phyloP scores from a whole-genome alignment of 2,329 filamentous ascomycete species.

The Sporothrix phasma region DNA sequence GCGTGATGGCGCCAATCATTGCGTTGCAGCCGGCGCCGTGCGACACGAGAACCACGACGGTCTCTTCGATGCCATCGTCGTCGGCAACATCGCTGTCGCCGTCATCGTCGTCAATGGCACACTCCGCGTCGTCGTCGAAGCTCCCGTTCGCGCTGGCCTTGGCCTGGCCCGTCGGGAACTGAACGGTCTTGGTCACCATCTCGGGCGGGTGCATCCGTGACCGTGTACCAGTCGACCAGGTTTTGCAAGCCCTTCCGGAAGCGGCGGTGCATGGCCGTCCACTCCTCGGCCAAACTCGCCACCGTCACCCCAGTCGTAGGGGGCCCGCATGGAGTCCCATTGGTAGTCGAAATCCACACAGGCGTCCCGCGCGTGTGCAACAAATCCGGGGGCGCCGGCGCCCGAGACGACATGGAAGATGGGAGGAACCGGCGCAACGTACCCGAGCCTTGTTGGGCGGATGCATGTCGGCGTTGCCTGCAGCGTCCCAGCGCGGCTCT shows the following conservation, averaged over 20 bases:
- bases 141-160: not conserved
- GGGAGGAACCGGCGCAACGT: conserved; percentile 68
- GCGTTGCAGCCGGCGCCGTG: conserved; percentile 96
- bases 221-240: conserved; percentile 75
- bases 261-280: conserved; percentile 87
- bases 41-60: conserved; percentile 79
- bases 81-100: conserved; percentile 16
- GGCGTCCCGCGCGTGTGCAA: conserved; percentile 79
- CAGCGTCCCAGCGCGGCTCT: not conserved
- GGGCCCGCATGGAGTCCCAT: conserved; percentile 82
- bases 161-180: conserved; percentile 13
- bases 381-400: conserved; percentile 76
- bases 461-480: not conserved
- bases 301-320: conserved; percentile 76
- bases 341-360: conserved; percentile 84
- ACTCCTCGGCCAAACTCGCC: conserved; percentile 87
- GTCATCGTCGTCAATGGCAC: conserved; percentile 20
- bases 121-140: conserved; percentile 26
- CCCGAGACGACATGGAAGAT: conserved; percentile 71
- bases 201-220: conserved; percentile 39
- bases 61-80: conserved; percentile 54
- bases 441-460: conserved; percentile 33
- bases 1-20: conserved; percentile 80
- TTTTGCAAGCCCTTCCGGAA: conserved; percentile 71
- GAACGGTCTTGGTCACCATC: conserved; percentile 38